These are phyloP conservation scores for Hanseniaspora meyeri DNA, from an alignment of 805 yeast genomes.

Conservation along the genomic window DNA sequence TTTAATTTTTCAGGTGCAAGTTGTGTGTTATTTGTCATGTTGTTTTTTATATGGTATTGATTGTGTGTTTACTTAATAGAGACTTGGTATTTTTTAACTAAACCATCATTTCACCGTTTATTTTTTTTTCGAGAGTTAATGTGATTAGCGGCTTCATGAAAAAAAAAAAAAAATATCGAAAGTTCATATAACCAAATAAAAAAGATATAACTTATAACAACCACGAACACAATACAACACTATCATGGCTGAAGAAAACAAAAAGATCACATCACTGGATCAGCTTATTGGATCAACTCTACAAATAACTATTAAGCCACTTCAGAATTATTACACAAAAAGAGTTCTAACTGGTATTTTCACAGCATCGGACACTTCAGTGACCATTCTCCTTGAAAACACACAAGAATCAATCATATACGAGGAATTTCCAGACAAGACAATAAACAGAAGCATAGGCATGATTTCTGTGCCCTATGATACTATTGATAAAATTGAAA, in stretches of 20 bases:
- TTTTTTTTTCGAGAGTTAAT: too few species aligned
- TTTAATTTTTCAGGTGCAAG: background rate
- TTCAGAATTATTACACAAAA: background rate
- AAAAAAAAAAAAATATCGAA: background rate
- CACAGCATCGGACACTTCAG: background rate
- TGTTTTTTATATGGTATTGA: background rate
- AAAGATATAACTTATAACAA: background rate
- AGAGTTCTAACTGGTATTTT: slow-evolving; percentile 1
- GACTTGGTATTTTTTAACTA: too few species aligned
- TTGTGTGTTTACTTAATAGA: too few species aligned
- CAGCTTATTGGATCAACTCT: slow-evolving; percentile 1
- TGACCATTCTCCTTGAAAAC: background rate
- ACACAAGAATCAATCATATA: background rate
- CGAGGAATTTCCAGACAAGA: background rate
- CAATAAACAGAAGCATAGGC: background rate
- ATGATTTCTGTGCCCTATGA: background rate
- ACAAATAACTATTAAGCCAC: background rate
- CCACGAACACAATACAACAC: background rate
- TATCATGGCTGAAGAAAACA: background rate
- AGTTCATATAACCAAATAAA: background rate
- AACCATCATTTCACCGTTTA: too few species aligned
- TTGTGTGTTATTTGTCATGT: background rate
- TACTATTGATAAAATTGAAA: slow-evolving; percentile 2
- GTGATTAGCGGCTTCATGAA: background rate
- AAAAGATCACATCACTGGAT: background rate